Evolutionary conservation across 305 asterid species (phyloP).

Genomic region (Nicotiana rustica): DNA sequence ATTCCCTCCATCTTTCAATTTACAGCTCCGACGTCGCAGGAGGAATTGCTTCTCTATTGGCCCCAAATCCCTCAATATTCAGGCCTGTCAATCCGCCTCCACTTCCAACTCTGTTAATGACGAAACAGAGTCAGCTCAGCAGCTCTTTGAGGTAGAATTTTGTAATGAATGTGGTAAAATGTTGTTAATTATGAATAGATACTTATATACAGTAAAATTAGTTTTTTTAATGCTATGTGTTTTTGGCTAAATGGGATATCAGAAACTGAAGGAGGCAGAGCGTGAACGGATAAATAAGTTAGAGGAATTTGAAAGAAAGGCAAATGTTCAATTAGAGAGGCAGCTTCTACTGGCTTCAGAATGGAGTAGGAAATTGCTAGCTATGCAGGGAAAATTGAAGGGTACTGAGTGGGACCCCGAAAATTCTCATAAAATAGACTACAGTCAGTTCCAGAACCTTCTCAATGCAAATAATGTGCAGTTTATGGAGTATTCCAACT

Average conservation of each 20-base stretch:
- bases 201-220: conserved; percentile 24
- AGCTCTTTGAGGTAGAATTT: conserved; percentile 2
- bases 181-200: neutral
- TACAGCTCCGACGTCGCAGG: conserved; percentile 8
- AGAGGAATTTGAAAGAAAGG: conserved; percentile 91
- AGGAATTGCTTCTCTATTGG: neutral
- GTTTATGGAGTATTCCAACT: conserved; percentile 95
- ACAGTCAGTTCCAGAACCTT: conserved; percentile 88
- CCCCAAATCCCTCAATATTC: neutral
- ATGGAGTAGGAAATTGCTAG: conserved; percentile 91
- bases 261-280: conserved; percentile 89
- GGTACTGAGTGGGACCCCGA: conserved; percentile 97
- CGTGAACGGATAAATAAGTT: conserved; percentile 66
- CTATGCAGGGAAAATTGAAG: conserved; percentile 81
- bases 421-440: conserved; percentile 74
- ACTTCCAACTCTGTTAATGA: conserved; percentile 14
- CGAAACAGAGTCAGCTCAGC: conserved; percentile 28
- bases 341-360: conserved; percentile 96
- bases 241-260: conserved; percentile 55
- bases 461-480: conserved; percentile 84
- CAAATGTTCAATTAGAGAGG: conserved; percentile 93
- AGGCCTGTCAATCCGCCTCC: conserved; percentile 24
- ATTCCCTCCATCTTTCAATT: neutral
- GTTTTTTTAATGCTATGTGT: conserved; percentile 39
- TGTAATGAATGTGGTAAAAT: neutral